Base-by-base conservation (phyloP, 306 rosid species). In the Casuarina glauca region DNA sequence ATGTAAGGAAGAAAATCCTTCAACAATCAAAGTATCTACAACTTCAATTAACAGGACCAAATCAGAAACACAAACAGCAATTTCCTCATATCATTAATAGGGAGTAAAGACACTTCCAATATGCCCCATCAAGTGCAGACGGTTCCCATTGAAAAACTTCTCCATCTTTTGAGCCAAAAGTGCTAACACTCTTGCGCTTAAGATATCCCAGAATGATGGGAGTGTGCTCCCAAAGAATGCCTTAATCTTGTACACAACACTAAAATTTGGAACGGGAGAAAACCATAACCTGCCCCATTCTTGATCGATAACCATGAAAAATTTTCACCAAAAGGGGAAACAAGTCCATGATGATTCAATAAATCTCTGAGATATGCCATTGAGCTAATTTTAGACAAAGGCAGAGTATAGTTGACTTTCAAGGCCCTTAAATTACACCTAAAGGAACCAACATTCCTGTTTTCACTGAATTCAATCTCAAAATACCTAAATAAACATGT, bases 11-110 rank as follows among this genome's bases (percentile, higher is more conserved):
- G 68, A 41, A 44, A 32, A 48, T 44, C 74, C 17, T 63, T 62
- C 55, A 70, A 84, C 67, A 52, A 50, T 44, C 54, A 61, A 12
- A 52, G 66, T 55, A 74, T 16, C 71, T 7, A 11, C 50, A n/a
- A 73, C 58, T 52, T 48, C 54, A 61, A 39, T 38, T 11, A 62
- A 74, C 20, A 58, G 15, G 64, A 63, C 1, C 67, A 74, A 75
- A 53, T 60, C 9, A 71, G 44, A 66, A 51, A 80, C 49, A n/a
- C 69, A 49, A 79, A 8, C 60, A 49, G 73, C 44, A 79, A 16
- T 63, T 32, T 44, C 19, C 73, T 39, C 69, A 50, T 67, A 45
- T 45, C 79, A 15, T 15, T 9, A 16, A 74, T 70, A 49, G 70
- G 45, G 42, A 52, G 19, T 26, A 19, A n/a, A 5, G 38, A 44